These are phyloP conservation scores for Salvia splendens DNA, from an alignment of 257 asterid species.

Conservation along the genomic window DNA sequence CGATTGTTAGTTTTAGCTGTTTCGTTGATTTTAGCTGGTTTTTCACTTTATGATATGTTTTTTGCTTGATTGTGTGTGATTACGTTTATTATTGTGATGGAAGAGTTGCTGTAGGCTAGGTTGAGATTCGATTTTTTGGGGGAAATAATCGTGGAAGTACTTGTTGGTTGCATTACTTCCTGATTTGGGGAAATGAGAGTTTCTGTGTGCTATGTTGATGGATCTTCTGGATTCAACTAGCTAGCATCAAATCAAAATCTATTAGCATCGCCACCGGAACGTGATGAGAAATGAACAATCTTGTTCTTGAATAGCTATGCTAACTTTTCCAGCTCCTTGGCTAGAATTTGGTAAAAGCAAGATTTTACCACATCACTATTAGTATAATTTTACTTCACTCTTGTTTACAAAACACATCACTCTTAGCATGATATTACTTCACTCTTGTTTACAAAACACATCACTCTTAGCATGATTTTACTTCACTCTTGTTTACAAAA, in stretches of 20 bases:
- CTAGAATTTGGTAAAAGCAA: too few relatives aligned
- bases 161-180: not conserved
- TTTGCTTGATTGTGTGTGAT: not conserved
- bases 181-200: not conserved
- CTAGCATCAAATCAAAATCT: too few relatives aligned
- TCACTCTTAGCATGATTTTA: too few relatives aligned
- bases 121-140: not conserved
- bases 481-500: too few relatives aligned
- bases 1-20: constrained; percentile 17
- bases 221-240: not conserved
- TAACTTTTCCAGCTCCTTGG: not conserved
- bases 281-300: not conserved
- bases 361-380: too few relatives aligned
- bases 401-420: too few relatives aligned
- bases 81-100: constrained; percentile 9
- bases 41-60: not conserved
- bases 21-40: constrained; percentile 1
- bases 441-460: too few relatives aligned
- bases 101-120: not conserved
- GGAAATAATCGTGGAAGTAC: not conserved
- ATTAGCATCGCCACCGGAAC: not conserved
- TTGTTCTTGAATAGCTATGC: not conserved
- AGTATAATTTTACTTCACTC: too few relatives aligned
- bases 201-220: not conserved
- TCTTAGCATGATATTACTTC: too few relatives aligned